A percentile compares a stretch with the other conserved stretches of the same genome.
phyloP scores from a whole-genome alignment of 164 flowering plant genomes.

The Tinospora cordifolia region DNA sequence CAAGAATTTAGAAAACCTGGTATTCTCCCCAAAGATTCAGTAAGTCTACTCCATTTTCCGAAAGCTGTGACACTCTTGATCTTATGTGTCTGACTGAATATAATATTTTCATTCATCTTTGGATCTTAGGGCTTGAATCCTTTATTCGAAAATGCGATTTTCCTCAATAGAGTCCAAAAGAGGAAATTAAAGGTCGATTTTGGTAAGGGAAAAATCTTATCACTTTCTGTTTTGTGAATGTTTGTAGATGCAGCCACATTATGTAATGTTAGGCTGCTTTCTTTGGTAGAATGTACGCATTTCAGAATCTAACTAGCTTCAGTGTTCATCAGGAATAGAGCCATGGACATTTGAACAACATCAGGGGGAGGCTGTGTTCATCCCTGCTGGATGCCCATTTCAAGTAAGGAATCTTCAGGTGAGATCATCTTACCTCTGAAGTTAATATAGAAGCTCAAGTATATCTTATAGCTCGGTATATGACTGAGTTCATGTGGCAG shows the following conservation, averaged over 20 bases:
- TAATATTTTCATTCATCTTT: slow-evolving; percentile 11
- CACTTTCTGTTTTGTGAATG: neutral
- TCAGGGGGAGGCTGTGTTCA: slow-evolving; percentile 74
- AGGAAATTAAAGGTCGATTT: slow-evolving; percentile 64
- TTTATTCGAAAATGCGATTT: slow-evolving; percentile 46
- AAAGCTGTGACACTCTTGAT: neutral
- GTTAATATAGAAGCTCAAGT: neutral
- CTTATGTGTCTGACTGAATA: neutral
- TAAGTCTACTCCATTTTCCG: slow-evolving; percentile 22
- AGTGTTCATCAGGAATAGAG: slow-evolving; percentile 53
- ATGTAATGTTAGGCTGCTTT: neutral
- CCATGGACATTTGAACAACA: slow-evolving; percentile 91
- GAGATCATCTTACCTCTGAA: slow-evolving; percentile 14
- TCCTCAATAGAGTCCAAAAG: slow-evolving; percentile 50
- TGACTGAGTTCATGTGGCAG: neutral
- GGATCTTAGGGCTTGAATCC: slow-evolving; percentile 43
- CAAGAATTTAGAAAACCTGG: slow-evolving; percentile 35
- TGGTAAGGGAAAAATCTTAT: slow-evolving; percentile 38
- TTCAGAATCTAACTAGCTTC: neutral
- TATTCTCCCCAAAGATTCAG: slow-evolving; percentile 23
- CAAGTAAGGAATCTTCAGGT: slow-evolving; percentile 84
- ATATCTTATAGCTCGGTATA: neutral
- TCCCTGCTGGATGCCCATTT: slow-evolving; percentile 94
- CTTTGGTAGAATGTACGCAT: neutral
- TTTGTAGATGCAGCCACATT: too few relatives aligned